phyloP scores from a whole-genome alignment of 345 rosid genomes.

The Euphorbia lathyris region DNA sequence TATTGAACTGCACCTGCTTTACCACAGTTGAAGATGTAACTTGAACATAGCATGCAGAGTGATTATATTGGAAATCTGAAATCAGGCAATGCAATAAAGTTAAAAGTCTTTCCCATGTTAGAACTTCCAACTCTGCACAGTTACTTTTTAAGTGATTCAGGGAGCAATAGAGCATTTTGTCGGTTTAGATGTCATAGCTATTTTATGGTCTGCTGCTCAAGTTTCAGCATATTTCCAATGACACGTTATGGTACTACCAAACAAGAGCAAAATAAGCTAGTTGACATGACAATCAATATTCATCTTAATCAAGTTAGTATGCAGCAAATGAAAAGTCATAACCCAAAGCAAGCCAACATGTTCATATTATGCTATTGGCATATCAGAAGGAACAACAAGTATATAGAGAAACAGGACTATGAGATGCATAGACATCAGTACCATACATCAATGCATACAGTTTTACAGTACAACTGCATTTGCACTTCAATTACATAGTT shows the following conservation, averaged over 20 bases:
- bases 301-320: conserved; percentile 3
- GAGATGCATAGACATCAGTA: background rate
- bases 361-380: background rate
- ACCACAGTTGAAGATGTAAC: conserved; percentile 1
- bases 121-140: background rate
- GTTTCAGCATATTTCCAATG: background rate
- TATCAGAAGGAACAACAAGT: background rate
- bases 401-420: background rate
- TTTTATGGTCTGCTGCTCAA: too few species aligned
- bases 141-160: background rate
- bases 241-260: background rate
- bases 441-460: conserved; percentile 1
- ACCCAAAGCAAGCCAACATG: background rate
- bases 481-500: background rate
- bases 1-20: conserved; percentile 9
- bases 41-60: background rate
- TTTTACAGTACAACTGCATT: background rate
- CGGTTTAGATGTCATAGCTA: background rate
- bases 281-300: background rate
- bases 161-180: conserved; percentile 3
- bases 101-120: background rate
- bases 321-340: background rate
- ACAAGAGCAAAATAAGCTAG: background rate
- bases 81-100: background rate
- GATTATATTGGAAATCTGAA: conserved; percentile 2